Conservation (phyloP, 108 stramenopile species). For the Fragilariopsis cylindrus region DNA sequence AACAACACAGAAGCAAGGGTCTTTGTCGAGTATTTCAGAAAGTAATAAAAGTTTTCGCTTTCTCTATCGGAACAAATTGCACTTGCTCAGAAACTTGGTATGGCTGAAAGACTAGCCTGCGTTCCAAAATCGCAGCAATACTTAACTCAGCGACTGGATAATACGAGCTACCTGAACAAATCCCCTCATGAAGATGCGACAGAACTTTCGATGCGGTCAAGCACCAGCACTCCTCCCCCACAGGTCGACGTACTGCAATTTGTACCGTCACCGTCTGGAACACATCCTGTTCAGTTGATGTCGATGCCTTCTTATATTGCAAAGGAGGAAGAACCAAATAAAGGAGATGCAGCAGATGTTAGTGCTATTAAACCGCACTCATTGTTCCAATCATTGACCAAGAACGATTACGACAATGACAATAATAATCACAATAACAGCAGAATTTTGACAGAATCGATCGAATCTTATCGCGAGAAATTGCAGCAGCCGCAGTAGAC, state of each 20-base stretch:
- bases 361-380: background rate
- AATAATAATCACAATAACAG: too few species aligned
- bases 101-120: background rate
- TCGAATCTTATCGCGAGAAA: conserved; percentile 1
- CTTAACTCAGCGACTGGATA: too few species aligned
- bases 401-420: background rate
- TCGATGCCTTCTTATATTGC: background rate
- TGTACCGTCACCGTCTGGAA: background rate
- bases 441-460: background rate
- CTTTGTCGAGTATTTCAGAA: too few species aligned
- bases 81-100: conserved; percentile 3
- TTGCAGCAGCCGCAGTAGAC: background rate
- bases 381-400: conserved; percentile 3
- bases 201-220: too few species aligned
- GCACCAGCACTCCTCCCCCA: background rate
- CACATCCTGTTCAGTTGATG: background rate
- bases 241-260: background rate
- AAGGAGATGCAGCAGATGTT: background rate
- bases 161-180: too few species aligned
- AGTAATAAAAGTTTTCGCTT: too few species aligned
- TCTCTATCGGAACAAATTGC: conserved; percentile 5
- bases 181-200: too few species aligned
- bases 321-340: conserved; percentile 5
- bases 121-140: background rate
- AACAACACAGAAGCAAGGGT: too few species aligned